Evolutionary conservation across 2,329 filamentous ascomycete species (phyloP), one percentile per base, ranked within the genome.

Genomic region (Ilyonectria destructans): DNA sequence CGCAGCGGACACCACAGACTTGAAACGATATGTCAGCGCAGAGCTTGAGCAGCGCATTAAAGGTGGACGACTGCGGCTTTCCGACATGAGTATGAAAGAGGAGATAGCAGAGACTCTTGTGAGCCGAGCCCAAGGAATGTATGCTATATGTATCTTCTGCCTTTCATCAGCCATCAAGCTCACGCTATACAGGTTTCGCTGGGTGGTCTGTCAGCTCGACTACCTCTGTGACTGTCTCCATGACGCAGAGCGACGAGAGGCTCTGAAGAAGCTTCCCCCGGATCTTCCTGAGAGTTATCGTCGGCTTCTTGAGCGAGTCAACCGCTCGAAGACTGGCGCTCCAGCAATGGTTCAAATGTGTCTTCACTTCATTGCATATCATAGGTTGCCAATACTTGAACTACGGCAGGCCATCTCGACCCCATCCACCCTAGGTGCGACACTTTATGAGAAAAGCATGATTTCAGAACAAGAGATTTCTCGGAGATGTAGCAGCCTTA

Each of bases 181-280:
- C 5, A 57, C 8, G 15, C 0, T 0, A 1, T 5, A 0, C 0
- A 74, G 72, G 72, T 74, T 74, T 9, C 68, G 70, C 4, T 74
- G 72, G 72, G 72, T 71, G 17, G 62, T 60, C 2, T 74, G 72
- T 1, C 72, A 74, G 12, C 4, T 74, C 0, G 70, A 74, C 55
- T 65, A 74, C 12, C 62, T 74, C 4, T 65, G 72, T 2, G 46
- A 72, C 6, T 63, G 58, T 21, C 54, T 49, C 0, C 55, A 49
- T 0, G 70, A 74, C 3, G 21, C 40, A 4, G 73, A 63, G 1
- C 67, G 73, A 0, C 62, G 54, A 0, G 60, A 73, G 4, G 72
- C 72, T 0, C 40, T 72, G 0, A 68, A 23, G 0, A 60, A 63
- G 21, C 56, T 74, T 0, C 72, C 70, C 0, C 58, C 70, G 13